Evolutionary conservation across 2,329 filamentous ascomycete species (phyloP), one percentile per base, ranked within the genome.

Genomic region (Diaporthe aspalathi): DNA sequence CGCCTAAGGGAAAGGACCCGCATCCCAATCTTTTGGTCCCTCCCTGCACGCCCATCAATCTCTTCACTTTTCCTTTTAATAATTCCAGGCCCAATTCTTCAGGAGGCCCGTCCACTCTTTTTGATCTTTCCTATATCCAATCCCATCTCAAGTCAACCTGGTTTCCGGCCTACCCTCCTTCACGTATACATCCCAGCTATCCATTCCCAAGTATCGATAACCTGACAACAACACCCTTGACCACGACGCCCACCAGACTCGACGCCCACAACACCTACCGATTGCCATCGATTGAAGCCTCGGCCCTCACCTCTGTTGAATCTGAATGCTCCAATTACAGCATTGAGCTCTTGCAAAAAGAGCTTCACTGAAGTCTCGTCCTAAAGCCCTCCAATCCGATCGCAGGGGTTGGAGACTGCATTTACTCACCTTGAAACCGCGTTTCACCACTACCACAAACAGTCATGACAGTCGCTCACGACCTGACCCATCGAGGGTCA

Each of bases 401-500:
- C 52, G 69, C 62, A 71, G 38, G 49, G 50, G 22, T 60, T 32
- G 50, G 35, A 70, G 40, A 56, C 52, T 22, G 49, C 70, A 57
- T 69, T 38, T 68, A 24, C 43, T 57, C 76, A 77, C 67, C 75
- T 74, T 78, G 38, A 56, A 62, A 56, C 63, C 40, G 56, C 43
- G 45, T 60, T 54, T 45, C 32, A 52, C 68, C 73, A 40, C 68
- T 72, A 40, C 16, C 53, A 35, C 38, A 62, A 2, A 52, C 27
- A 52, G 82, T 90, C 79, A 97, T 97, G 93, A 93, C 93, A 56
- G 90, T 94, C 82, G 87, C 89, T 79, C 91, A 91, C 81, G 94
- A 95, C 79, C 84, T 90, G 78, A 88, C 92, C 82, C 89, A 91
- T 77, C 89, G 93, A 80, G 89, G 89, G 81, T 88, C 90, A 76